Base-by-base conservation (phyloP, 2,329 filamentous ascomycete species). In the Colletotrichum sp. region DNA sequence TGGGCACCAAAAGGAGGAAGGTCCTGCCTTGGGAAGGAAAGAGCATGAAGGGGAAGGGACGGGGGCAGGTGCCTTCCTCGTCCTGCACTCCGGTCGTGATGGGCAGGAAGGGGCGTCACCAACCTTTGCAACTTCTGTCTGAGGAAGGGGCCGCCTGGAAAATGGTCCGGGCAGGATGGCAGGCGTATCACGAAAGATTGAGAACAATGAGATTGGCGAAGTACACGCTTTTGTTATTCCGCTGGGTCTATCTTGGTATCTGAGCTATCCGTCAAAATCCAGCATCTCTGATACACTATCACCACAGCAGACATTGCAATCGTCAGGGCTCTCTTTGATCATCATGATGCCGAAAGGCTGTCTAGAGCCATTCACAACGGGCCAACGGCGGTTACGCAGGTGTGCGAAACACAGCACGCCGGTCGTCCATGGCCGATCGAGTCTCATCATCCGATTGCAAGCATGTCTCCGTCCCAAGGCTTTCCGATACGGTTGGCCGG, bases 301-400 rank as follows among this genome's bases (percentile, higher is more conserved):
- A 69, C 68, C 74, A 30, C 74, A 68, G 70, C 74, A 74, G 65
- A 59, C 52, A 21, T 39, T 16, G 71, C 72, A 79, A 85, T 86
- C 87, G 87, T 90, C 89, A 88, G 89, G 83, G 89, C 89, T 90
- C 89, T 92, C 90, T 92, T 92, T 92, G 88, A 86, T 91, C 90
- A 82, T 89, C 89, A 89, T 83, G 69, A 80, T 79, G 78, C 81
- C 59, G 71, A 69, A 72, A 57, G 78, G 79, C 80, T 78, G 80
- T 84, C 83, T 88, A 86, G 84, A 88, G 83, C 81, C 84, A 81
- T 79, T 79, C 36, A 73, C 70, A 67, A 79, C 64, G 78, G 72
- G 65, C 60, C 67, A 76, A 73, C 72, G 78, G 85, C 85, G 88
- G 88, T 87, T 89, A 86, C 79, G 76, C 83, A 75, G 75, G 71